Base-by-base conservation (phyloP, 2,329 filamentous ascomycete genomes). In the Trichophyton mentagrophytes region DNA sequence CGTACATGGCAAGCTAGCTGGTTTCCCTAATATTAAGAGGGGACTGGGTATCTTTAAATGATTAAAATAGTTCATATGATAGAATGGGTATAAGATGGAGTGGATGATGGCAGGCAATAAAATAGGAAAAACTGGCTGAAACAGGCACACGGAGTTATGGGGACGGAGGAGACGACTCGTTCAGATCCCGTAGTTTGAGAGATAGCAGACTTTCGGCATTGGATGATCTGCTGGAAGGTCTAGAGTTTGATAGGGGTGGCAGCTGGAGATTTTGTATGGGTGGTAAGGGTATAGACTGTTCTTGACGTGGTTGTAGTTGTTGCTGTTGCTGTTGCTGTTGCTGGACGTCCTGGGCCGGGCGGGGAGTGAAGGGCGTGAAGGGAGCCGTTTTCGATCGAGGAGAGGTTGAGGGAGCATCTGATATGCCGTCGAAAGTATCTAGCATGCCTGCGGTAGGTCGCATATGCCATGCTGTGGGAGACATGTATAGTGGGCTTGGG, bases 21-120 rank as follows among this genome's bases (percentile, higher is more conserved):
- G 15, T 30, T 55, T 55, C 51, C 33, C 51, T 55, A 22, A 8
- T 6, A 36, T 55, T 33, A 55, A 38, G 51, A 57, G 55, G 27
- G 33, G 40, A 38, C 15, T 57, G 55, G 55, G 55, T 57, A 57
- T 57, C 55, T 57, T 57, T 44, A 44, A 40, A 44, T 42, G 33
- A 40, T 20, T 15, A 33, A 25, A 42, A 33, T 57, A 25, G 6
- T n/a, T 38, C 33, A 42, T 7, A 30, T 15, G 42, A 25, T 25
- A 36, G 38, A 22, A 33, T 42, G 27, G 22, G n/a, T 51, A 44
- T 44, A 51, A 15, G 33, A 17, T 55, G 15, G 15, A n/a, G 27
- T n/a, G 27, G 5, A 33, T 33, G 30, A 17, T 3, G 3, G n/a
- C 17, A 38, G n/a, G 13, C 20, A 17, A 17, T 33, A 22, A 38